Evolutionary conservation across 2,329 filamentous ascomycete genomes (phyloP), one percentile per base, ranked within the genome.

Genomic region (Ramularia endophylla): DNA sequence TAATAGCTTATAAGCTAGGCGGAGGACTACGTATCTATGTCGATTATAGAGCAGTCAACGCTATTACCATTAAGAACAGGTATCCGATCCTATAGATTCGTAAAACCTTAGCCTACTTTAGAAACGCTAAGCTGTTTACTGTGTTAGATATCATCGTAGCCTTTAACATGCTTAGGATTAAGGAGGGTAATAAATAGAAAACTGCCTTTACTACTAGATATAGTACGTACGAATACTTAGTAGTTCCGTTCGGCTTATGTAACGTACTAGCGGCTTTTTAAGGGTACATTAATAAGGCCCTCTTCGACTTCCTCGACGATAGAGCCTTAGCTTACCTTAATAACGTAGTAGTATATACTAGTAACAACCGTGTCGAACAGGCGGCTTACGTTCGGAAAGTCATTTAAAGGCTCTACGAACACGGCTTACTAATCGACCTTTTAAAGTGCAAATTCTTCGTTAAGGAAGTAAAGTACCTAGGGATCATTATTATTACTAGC

Each of bases 291-390:
- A 62, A 59, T 39, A 36, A 54, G 15, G 40, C 35, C 20, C 36
- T 61, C 28, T 8, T 35, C 22, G 46, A 55, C 25, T 47, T 48
- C 34, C 36, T 63, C 28, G 45, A 63, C 43, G 41, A 38, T 2
- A 49, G 46, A 12, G 38, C 47, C 8, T 27, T 48, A 2, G 41
- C 41, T 12, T 61, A 58, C 36, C 7, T 63, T 7, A 39, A 61
- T 37, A 35, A 61, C 34, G 53, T 58, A n/a, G 36, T 57, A 12
- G 51, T 64, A 8, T 65, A 54, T 46, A 52, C 34, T 15, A 46
- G 59, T 33, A 49, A 13, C 5, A 8, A 40, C 8, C n/a, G n/a
- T n/a, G 43, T 57, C 33, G 32, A 63, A 44, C 40, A 64, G 47
- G 28, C 38, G 2, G 27, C 53, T 25, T 33, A 60, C 35, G 43